phyloP scores from a whole-genome alignment of 2,329 filamentous ascomycete species.

The Cordyceps pruinosa region DNA sequence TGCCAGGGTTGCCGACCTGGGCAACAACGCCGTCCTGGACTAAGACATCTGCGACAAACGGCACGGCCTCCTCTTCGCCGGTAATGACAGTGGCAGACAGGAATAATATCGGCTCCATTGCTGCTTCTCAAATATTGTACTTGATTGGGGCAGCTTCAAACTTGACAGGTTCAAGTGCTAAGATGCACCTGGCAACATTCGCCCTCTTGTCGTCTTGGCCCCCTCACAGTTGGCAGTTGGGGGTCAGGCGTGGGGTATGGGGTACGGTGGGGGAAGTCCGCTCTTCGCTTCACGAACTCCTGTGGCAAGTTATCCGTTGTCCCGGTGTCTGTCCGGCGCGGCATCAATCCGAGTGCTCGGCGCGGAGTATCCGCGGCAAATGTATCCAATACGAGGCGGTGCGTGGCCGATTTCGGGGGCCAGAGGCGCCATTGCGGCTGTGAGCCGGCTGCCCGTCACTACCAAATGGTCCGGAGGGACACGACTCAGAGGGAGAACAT shows the following conservation, averaged over 20 bases:
- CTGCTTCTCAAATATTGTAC: not conserved
- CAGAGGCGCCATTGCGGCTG: no score
- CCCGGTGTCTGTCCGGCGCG: no score
- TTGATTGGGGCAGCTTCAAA: not conserved
- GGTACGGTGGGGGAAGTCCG: not conserved
- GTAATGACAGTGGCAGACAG: slow-evolving; percentile 18
- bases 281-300: no score
- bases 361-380: no score
- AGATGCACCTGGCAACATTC: not conserved
- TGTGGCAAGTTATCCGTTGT: no score
- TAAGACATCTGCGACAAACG: slow-evolving; percentile 19
- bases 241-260: slow-evolving; percentile 7
- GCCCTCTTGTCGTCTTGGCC: not conserved
- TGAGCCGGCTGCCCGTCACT: no score
- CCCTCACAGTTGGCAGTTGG: slow-evolving; percentile 4
- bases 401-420: no score
- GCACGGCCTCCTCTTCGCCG: slow-evolving; percentile 16
- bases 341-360: no score
- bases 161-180: not conserved
- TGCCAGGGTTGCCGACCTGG: slow-evolving; percentile 16
- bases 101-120: slow-evolving; percentile 15
- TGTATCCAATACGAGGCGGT: no score
- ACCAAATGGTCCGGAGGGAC: no score
- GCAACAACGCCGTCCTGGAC: slow-evolving; percentile 17
- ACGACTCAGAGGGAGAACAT: no score